Conservation (phyloP, 345 rosid genomes). For the Boechera divaricarpa region DNA sequence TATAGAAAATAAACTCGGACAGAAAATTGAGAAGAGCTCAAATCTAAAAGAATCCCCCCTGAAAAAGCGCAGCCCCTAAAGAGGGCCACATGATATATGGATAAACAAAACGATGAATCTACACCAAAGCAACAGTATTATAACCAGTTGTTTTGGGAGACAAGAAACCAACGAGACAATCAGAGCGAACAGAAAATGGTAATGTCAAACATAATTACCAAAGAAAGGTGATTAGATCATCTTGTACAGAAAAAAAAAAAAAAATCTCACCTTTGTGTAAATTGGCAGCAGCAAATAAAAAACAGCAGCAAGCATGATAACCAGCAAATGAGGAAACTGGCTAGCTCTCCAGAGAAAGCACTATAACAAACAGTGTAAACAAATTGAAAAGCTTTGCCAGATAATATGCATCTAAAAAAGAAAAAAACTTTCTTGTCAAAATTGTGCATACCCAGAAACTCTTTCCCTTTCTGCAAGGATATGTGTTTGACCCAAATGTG, state of each 20-base stretch:
- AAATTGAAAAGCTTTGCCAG: slow-evolving; percentile 14
- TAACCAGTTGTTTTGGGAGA: background rate
- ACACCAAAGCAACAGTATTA: background rate
- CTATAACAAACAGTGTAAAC: slow-evolving; percentile 38
- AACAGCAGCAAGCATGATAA: slow-evolving; percentile 68
- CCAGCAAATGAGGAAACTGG: slow-evolving; percentile 68
- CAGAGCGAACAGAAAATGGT: no score
- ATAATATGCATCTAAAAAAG: background rate
- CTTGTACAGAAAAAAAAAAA: background rate
- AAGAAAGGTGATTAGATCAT: background rate
- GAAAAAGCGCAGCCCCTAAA: background rate
- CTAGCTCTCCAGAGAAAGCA: slow-evolving; percentile 83
- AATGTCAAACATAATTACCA: no score
- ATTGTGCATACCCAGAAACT: slow-evolving; percentile 61
- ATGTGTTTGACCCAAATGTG: slow-evolving; percentile 80
- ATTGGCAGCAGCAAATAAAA: slow-evolving; percentile 61
- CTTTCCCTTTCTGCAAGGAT: slow-evolving; percentile 70
- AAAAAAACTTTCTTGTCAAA: background rate
- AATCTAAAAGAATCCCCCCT: background rate
- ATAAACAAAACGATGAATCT: background rate
- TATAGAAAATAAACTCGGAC: background rate
- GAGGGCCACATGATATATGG: background rate
- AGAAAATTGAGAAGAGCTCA: background rate
- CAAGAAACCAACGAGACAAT: background rate
- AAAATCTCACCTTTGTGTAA: slow-evolving; percentile 58